Conservation (phyloP, 208 protist genomes). For the Tritrichomonas musculus region DNA sequence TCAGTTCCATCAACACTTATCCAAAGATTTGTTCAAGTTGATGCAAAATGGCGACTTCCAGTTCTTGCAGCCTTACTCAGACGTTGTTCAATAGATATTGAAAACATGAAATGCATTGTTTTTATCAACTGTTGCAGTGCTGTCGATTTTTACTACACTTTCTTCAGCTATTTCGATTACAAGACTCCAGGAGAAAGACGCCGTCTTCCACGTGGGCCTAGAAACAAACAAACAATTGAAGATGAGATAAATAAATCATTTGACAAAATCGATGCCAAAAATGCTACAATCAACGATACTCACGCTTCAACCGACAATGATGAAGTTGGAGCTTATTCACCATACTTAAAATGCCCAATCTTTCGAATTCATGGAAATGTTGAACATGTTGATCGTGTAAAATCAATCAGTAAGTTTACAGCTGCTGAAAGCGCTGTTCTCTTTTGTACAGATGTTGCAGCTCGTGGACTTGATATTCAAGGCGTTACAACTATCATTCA, state of each 20-base stretch:
- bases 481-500: conserved; percentile 89
- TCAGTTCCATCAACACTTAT: background rate
- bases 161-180: background rate
- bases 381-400: conserved; percentile 77
- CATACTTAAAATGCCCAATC: conserved; percentile 41
- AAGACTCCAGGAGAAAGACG: background rate
- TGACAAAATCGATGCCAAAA: background rate
- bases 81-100: background rate
- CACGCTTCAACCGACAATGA: conserved; percentile 31
- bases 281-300: background rate
- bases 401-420: conserved; percentile 72
- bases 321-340: background rate
- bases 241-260: background rate
- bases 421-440: conserved; percentile 71
- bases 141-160: background rate
- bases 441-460: conserved; percentile 80
- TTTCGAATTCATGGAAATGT: conserved; percentile 87
- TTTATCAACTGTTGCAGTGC: background rate
- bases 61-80: background rate
- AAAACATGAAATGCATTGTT: background rate
- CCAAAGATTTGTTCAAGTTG: background rate
- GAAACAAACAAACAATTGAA: background rate
- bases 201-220: background rate
- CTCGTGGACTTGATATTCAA: conserved; percentile 71
- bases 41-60: background rate